A percentile compares a stretch with the other conserved stretches of the same genome.
Evolutionary conservation across 2,329 filamentous ascomycete genomes (phyloP).

Genomic region (Cytospora chrysosperma): DNA sequence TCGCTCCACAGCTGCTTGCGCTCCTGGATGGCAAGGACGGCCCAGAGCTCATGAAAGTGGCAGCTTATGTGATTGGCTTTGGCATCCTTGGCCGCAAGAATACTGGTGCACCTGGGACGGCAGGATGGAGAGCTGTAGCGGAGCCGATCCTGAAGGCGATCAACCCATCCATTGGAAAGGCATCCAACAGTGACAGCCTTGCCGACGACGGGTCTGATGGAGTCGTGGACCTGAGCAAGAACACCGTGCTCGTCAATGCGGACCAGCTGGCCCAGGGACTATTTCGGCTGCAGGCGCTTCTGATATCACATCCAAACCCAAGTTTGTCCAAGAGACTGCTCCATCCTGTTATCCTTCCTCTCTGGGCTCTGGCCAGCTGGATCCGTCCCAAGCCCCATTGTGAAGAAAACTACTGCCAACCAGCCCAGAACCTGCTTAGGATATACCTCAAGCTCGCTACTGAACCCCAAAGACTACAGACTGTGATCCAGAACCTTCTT

Average conservation of each 20-base stretch:
- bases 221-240: conserved; percentile 46
- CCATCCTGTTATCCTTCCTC: conserved; percentile 54
- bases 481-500: conserved; percentile 54
- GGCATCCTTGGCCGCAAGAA: conserved; percentile 64
- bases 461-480: conserved; percentile 46
- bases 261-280: conserved; percentile 51
- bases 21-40: conserved; percentile 63
- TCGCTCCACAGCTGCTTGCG: conserved; percentile 59
- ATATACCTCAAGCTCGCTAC: conserved; percentile 59
- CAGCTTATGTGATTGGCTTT: conserved; percentile 62
- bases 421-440: conserved; percentile 51
- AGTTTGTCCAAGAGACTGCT: conserved; percentile 63
- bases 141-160: conserved; percentile 55
- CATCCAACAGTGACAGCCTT: conserved; percentile 11
- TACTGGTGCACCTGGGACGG: conserved; percentile 59
- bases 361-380: conserved; percentile 64
- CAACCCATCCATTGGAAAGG: conserved; percentile 37
- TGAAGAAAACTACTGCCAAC: conserved; percentile 42
- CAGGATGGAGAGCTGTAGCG: conserved; percentile 64
- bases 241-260: conserved; percentile 46
- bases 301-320: conserved; percentile 65
- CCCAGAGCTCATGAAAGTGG: conserved; percentile 56
- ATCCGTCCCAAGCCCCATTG: conserved; percentile 33
- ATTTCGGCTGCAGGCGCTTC: conserved; percentile 53
- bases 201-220: conserved; percentile 36